These are phyloP conservation scores for Phylloboletellus chloephorus DNA, from an alignment of 1,284 basidiomycete genomes.

Conservation along the genomic window DNA sequence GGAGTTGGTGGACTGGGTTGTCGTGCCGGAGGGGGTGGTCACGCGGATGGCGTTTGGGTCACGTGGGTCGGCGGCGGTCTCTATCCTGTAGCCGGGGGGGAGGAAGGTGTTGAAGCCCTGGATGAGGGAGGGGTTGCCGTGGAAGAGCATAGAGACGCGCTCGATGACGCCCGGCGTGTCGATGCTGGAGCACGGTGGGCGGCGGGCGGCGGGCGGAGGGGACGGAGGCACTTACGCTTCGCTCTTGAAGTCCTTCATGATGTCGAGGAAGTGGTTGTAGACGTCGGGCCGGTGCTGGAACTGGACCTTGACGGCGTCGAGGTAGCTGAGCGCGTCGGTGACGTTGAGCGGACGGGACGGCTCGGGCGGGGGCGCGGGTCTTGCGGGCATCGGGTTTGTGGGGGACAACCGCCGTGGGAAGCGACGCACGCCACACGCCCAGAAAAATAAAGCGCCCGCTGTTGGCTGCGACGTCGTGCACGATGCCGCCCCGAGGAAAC, in stretches of 20 bases:
- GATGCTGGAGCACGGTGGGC: constrained; percentile 56
- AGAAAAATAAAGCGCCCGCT: constrained; percentile 5
- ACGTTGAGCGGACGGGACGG: constrained; percentile 59
- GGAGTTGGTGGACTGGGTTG: constrained; percentile 53
- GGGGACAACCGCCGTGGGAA: constrained; percentile 22
- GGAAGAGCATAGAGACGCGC: constrained; percentile 92
- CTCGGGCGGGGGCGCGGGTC: constrained; percentile 20
- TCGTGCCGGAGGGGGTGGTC: constrained; percentile 87
- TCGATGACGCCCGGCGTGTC: constrained; percentile 99
- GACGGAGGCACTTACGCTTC: constrained; percentile 65
- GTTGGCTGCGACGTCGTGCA: constrained; percentile 4
- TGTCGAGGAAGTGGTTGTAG: constrained; percentile 96
- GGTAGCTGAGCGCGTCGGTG: constrained; percentile 93
- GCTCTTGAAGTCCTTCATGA: constrained; percentile 99
- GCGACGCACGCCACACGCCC: too few relatives aligned
- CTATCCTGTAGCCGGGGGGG: constrained; percentile 94
- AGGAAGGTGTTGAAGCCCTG: constrained; percentile 99
- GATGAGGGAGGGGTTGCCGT: constrained; percentile 90
- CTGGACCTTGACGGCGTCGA: constrained; percentile 94
- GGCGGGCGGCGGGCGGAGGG: neutral
- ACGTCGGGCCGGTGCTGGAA: constrained; percentile 92
- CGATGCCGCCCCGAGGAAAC: constrained; percentile 48
- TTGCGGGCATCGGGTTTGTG: constrained; percentile 23
- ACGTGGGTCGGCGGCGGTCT: constrained; percentile 74
- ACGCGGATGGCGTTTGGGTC: constrained; percentile 87